Conservation (phyloP, 2,329 filamentous ascomycete genomes). For the Pseudogymnoascus sp. region DNA sequence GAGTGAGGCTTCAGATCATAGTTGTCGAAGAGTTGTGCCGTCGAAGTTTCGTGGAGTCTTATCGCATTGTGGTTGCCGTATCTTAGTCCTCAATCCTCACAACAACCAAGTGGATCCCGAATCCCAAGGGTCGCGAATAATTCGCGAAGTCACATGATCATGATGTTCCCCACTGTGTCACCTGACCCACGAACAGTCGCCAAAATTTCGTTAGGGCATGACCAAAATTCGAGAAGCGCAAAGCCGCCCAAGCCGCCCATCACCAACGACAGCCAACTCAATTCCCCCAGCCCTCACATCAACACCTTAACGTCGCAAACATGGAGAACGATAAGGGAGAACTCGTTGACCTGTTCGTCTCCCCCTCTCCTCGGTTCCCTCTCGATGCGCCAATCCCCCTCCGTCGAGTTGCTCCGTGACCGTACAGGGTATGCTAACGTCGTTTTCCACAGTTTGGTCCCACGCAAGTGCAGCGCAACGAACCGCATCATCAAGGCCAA, state of each 20-base stretch:
- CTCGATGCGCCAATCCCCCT: conserved; percentile 8
- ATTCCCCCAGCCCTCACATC: conserved; percentile 24
- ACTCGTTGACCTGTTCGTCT: conserved; percentile 92
- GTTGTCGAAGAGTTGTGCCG: neutral
- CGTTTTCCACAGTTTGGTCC: conserved; percentile 67
- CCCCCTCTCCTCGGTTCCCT: neutral
- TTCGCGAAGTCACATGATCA: conserved; percentile 6
- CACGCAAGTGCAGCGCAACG: conserved; percentile 96
- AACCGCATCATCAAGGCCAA: conserved; percentile 99
- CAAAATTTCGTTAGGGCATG: conserved; percentile 8
- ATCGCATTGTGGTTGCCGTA: neutral
- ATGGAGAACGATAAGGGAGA: conserved; percentile 99
- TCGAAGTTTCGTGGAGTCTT: neutral
- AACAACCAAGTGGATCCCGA: conserved; percentile 1
- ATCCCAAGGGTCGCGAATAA: conserved; percentile 1
- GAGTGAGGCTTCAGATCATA: neutral
- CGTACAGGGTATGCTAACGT: conserved; percentile 11
- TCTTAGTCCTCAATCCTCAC: neutral
- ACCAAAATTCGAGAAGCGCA: conserved; percentile 7
- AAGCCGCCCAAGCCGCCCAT: conserved; percentile 6
- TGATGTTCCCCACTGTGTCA: neutral
- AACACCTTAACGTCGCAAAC: conserved; percentile 42
- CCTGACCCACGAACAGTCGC: conserved; percentile 9
- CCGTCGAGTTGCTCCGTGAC: conserved; percentile 11
- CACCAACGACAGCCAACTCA: conserved; percentile 13